Conservation (phyloP, 148 eudicot genomes). For the Selenicereus undatus region DNA sequence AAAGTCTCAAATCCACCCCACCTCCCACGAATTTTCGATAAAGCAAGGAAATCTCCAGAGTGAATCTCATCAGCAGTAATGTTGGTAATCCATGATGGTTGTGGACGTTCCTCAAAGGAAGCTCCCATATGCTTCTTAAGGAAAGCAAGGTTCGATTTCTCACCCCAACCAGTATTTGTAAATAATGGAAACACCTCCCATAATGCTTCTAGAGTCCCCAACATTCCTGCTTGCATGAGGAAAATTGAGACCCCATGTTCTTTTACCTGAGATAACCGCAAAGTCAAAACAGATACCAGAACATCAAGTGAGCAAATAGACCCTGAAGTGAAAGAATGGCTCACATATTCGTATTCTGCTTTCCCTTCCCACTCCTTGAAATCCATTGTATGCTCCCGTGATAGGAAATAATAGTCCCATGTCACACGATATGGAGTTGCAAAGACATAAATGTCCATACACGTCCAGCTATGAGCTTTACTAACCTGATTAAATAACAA, state of each 20-base stretch:
- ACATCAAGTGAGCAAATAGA: slow-evolving; percentile 9
- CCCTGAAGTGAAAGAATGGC: slow-evolving; percentile 19
- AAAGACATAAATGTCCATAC: slow-evolving; percentile 91
- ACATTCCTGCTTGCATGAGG: slow-evolving; percentile 93
- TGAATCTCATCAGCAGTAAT: slow-evolving; percentile 68
- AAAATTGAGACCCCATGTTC: slow-evolving; percentile 79
- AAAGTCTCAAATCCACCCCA: slow-evolving; percentile 98
- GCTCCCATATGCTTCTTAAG: slow-evolving; percentile 90
- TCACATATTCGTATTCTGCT: slow-evolving; percentile 94
- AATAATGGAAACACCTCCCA: slow-evolving; percentile 90
- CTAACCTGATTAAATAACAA: slow-evolving; percentile 46
- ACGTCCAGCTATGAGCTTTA: slow-evolving; percentile 88
- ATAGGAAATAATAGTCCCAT: slow-evolving; percentile 78
- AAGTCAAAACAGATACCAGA: background rate
- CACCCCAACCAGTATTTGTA: slow-evolving; percentile 88
- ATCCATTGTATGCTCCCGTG: slow-evolving; percentile 84
- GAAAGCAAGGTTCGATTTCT: slow-evolving; percentile 74
- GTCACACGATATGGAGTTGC: slow-evolving; percentile 97
- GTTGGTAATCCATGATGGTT: slow-evolving; percentile 80
- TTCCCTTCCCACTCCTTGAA: slow-evolving; percentile 78
- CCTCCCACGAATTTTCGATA: slow-evolving; percentile 90
- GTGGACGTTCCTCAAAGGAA: slow-evolving; percentile 67
- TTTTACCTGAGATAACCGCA: slow-evolving; percentile 57
- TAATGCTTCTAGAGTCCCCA: slow-evolving; percentile 80
- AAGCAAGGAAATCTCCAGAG: slow-evolving; percentile 90